Evolutionary conservation across 2,329 filamentous ascomycete species (phyloP).

Genomic region (Camillea tinctor): DNA sequence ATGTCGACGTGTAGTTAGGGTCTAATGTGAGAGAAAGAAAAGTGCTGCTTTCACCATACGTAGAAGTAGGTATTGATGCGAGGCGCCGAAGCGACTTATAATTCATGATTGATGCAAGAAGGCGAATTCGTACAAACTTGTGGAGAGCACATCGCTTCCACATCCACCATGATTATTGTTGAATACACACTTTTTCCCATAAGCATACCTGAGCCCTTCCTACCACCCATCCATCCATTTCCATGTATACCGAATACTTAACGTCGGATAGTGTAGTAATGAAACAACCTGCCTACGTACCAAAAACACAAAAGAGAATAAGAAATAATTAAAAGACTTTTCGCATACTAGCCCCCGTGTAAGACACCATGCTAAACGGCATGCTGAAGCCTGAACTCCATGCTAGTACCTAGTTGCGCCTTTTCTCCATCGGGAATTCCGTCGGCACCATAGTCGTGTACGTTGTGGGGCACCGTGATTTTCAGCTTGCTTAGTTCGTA

Average conservation of each 20-base stretch:
- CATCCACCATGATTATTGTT: slow-evolving; percentile 14
- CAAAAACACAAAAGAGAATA: background rate
- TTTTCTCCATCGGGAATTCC: background rate
- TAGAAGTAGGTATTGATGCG: background rate
- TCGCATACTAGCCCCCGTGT: background rate
- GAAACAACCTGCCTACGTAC: background rate
- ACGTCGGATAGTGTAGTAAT: background rate
- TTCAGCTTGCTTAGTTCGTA: slow-evolving; percentile 48
- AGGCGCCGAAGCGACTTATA: slow-evolving; percentile 2
- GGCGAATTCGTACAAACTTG: slow-evolving; percentile 14
- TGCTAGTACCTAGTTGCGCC: background rate
- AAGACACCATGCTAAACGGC: background rate
- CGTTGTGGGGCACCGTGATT: slow-evolving; percentile 2
- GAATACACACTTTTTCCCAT: background rate
- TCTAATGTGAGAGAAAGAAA: background rate
- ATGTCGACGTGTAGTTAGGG: background rate
- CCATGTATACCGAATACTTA: background rate
- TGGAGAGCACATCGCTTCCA: slow-evolving; percentile 14
- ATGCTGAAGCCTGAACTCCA: background rate
- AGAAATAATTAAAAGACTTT: background rate
- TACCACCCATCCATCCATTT: background rate
- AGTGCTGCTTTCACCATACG: slow-evolving; percentile 1
- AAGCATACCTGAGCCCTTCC: background rate
- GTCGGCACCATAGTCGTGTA: slow-evolving; percentile 9
- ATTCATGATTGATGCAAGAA: slow-evolving; percentile 3